phyloP scores from a whole-genome alignment of 2,329 filamentous ascomycete genomes.

The Cercospora sp. region DNA sequence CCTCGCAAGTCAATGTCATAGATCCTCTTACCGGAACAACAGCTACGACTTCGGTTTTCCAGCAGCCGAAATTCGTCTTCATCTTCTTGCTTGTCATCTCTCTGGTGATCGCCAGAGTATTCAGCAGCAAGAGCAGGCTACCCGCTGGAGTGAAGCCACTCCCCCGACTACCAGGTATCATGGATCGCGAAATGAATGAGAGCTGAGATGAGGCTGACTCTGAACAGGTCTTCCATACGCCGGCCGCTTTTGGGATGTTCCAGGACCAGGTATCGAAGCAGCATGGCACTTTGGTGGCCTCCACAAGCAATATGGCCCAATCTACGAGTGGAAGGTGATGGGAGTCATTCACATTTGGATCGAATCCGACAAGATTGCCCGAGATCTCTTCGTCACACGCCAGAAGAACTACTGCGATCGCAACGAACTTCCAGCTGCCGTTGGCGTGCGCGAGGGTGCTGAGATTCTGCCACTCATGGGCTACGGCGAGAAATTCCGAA shows the following conservation, averaged over 20 bases:
- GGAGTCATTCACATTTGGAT: conserved; percentile 40
- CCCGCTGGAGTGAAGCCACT: conserved; percentile 33
- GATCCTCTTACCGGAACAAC: conserved; percentile 3
- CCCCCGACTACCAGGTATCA: conserved; percentile 31
- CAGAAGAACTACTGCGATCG: conserved; percentile 40
- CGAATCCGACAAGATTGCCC: conserved; percentile 40
- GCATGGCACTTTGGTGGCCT: conserved; percentile 40
- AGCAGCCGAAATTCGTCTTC: conserved; percentile 19
- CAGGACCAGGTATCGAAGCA: conserved; percentile 37
- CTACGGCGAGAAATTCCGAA: conserved; percentile 35
- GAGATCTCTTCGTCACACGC: conserved; percentile 39
- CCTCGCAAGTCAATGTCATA: conserved; percentile 8
- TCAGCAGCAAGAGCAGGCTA: conserved; percentile 26
- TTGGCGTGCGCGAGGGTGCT: conserved; percentile 36
- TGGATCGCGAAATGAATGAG: not conserved
- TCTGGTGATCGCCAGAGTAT: conserved; percentile 19
- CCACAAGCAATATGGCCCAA: conserved; percentile 40
- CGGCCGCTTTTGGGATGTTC: conserved; percentile 40
- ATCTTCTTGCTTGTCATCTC: conserved; percentile 20
- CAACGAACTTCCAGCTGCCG: conserved; percentile 39
- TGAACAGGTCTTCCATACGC: conserved; percentile 36
- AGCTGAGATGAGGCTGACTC: not conserved
- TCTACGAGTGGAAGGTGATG: conserved; percentile 41
- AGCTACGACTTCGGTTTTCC: conserved; percentile 4
- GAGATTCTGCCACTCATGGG: conserved; percentile 40